These are phyloP conservation scores for Wickerhamiella cacticola DNA, from an alignment of 805 yeast species.

Conservation along the genomic window DNA sequence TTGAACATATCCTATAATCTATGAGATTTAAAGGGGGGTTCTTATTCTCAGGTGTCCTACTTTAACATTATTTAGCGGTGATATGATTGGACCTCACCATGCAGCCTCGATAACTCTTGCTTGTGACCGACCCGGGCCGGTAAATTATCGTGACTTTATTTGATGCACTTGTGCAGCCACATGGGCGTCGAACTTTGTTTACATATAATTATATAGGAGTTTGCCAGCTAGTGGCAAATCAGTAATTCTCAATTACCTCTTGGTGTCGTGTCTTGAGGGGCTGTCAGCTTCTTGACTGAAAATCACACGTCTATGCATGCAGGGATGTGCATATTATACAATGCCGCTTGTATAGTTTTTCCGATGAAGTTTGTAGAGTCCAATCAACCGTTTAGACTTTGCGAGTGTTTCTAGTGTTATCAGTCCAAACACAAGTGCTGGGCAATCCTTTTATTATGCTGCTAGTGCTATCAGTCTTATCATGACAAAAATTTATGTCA, in stretches of 20 bases:
- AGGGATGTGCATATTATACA: not conserved
- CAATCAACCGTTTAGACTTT: too few relatives aligned
- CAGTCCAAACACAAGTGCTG: too few relatives aligned
- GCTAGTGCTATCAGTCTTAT: too few relatives aligned
- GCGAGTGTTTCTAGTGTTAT: too few relatives aligned
- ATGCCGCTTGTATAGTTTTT: not conserved
- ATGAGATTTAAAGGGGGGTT: not conserved
- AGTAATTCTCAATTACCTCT: too few relatives aligned
- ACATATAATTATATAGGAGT: not conserved
- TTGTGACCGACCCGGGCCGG: constrained; percentile 4
- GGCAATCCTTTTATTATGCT: too few relatives aligned
- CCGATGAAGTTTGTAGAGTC: not conserved
- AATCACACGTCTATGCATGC: not conserved
- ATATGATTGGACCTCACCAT: not conserved
- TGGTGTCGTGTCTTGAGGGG: too few relatives aligned
- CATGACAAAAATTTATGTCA: too few relatives aligned
- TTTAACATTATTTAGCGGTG: not conserved
- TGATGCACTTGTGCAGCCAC: not conserved
- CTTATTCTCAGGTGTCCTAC: not conserved
- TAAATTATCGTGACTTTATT: not conserved
- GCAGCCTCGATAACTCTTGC: constrained; percentile 1
- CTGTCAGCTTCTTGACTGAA: not conserved
- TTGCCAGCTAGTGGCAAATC: too few relatives aligned
- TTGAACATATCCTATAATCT: not conserved
- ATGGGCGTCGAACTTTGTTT: not conserved